These are phyloP conservation scores for Lepiota venenata DNA, from an alignment of 768 basidiomycete species.

Conservation along the genomic window DNA sequence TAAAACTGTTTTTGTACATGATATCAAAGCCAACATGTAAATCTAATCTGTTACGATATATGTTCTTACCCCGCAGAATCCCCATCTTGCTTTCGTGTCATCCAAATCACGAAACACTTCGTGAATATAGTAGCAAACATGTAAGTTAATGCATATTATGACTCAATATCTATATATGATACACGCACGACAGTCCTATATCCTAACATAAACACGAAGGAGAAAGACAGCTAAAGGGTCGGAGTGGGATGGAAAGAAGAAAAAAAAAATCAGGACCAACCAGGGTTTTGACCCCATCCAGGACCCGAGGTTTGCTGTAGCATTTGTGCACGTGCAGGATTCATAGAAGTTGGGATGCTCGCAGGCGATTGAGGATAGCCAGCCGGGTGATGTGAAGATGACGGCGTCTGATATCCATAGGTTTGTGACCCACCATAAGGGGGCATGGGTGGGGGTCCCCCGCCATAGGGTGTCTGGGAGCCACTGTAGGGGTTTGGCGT, in stretches of 20 bases:
- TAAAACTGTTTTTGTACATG: conserved; percentile 86
- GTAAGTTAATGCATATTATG: conserved; percentile 11
- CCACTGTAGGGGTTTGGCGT: conserved; percentile 80
- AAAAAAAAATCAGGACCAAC: conserved; percentile 19
- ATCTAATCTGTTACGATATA: not conserved
- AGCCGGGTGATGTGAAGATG: conserved; percentile 30
- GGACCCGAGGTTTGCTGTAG: conserved; percentile 39
- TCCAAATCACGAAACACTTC: too few relatives aligned
- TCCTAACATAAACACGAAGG: not conserved
- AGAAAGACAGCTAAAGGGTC: not conserved
- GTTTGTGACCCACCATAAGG: conserved; percentile 23
- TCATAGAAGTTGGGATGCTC: conserved; percentile 52
- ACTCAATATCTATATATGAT: conserved; percentile 8
- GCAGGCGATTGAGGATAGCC: conserved; percentile 33
- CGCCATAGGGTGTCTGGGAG: conserved; percentile 41
- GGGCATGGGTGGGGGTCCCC: conserved; percentile 24
- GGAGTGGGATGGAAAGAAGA: not conserved
- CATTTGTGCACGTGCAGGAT: conserved; percentile 64
- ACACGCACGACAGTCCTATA: conserved; percentile 2
- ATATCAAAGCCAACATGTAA: conserved; percentile 53
- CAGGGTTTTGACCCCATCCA: conserved; percentile 21
- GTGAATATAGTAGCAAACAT: not conserved
- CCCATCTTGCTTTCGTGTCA: not conserved
- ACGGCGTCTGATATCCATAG: conserved; percentile 50
- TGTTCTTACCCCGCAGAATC: not conserved